These are phyloP conservation scores for Candida anutae DNA, from an alignment of 1,139 yeast genomes.

Conservation along the genomic window DNA sequence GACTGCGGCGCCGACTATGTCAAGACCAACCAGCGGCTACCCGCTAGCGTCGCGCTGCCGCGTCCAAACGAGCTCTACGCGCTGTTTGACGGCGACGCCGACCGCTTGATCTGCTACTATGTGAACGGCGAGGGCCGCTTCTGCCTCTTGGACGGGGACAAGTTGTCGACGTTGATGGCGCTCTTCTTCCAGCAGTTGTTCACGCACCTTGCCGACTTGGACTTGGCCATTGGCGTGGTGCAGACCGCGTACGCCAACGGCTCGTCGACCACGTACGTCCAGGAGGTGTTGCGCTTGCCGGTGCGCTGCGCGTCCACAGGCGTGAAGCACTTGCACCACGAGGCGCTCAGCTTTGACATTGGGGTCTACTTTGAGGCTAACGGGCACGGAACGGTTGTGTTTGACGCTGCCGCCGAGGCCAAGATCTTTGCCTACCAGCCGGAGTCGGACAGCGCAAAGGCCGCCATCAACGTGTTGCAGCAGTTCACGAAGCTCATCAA, in stretches of 20 bases:
- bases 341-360: conserved; percentile 73
- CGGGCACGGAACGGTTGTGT: conserved; percentile 97
- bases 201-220: conserved; percentile 26
- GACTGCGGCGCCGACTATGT: conserved; percentile 96
- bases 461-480: conserved; percentile 47
- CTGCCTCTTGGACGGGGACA: conserved; percentile 85
- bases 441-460: conserved; percentile 15
- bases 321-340: conserved; percentile 90
- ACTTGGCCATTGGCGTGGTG: conserved; percentile 68
- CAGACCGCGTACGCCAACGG: conserved; percentile 99
- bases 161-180: conserved; percentile 81
- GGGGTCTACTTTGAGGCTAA: conserved; percentile 97
- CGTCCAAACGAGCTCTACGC: conserved; percentile 49
- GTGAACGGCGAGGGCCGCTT: conserved; percentile 39
- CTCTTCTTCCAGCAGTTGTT: conserved; percentile 52
- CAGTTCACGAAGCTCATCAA: conserved; percentile 67
- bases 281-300: conserved; percentile 58
- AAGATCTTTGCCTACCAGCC: conserved; percentile 18
- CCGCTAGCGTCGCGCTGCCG: conserved; percentile 45
- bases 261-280: conserved; percentile 69
- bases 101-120: conserved; percentile 83
- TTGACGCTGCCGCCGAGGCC: conserved; percentile 50
- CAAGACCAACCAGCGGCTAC: conserved; percentile 78
- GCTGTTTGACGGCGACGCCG: conserved; percentile 97
- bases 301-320: conserved; percentile 93